A percentile compares a stretch with the other conserved stretches of the same genome.
phyloP scores from a whole-genome alignment of 2,329 filamentous ascomycete genomes.

The Bertia moriformis region DNA sequence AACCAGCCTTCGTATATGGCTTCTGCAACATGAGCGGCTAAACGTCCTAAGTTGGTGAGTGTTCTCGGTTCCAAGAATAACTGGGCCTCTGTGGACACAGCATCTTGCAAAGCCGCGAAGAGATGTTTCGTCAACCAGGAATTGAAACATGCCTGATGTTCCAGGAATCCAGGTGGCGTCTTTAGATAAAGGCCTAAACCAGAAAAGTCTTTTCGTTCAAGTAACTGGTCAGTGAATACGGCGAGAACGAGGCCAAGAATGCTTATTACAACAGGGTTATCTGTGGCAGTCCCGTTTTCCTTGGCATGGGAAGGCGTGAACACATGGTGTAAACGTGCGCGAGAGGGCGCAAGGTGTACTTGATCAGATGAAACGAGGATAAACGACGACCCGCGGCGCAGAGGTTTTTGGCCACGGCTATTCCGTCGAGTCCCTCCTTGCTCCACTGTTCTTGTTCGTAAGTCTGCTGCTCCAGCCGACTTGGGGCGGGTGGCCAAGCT shows the following conservation, averaged over 20 bases:
- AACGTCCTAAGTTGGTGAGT: constrained; percentile 72
- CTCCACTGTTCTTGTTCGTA: constrained; percentile 47
- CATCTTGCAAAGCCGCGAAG: constrained; percentile 54
- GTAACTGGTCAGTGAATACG: constrained; percentile 74
- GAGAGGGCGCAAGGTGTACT: constrained; percentile 32
- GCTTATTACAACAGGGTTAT: constrained; percentile 59
- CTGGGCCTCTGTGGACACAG: constrained; percentile 58
- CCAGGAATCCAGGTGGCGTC: constrained; percentile 80
- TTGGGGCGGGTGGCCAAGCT: constrained; percentile 72
- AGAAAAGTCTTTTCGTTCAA: constrained; percentile 76
- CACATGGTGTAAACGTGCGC: constrained; percentile 15
- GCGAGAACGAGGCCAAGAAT: constrained; percentile 64
- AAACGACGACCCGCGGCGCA: constrained; percentile 27
- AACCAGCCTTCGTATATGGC: constrained; percentile 96
- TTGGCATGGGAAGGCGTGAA: constrained; percentile 3
- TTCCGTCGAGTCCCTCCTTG: no score
- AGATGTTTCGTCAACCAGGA: constrained; percentile 72
- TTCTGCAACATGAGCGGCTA: constrained; percentile 70
- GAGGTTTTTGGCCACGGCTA: constrained; percentile 19
- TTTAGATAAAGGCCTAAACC: constrained; percentile 77
- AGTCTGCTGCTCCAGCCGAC: constrained; percentile 51
- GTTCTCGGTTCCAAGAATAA: constrained; percentile 67
- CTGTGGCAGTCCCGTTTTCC: constrained; percentile 23
- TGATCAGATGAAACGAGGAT: constrained; percentile 46
- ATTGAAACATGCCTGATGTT: constrained; percentile 90